Evolutionary conservation across 2,329 filamentous ascomycete genomes (phyloP).

Genomic region (Neospermospora avenae): DNA sequence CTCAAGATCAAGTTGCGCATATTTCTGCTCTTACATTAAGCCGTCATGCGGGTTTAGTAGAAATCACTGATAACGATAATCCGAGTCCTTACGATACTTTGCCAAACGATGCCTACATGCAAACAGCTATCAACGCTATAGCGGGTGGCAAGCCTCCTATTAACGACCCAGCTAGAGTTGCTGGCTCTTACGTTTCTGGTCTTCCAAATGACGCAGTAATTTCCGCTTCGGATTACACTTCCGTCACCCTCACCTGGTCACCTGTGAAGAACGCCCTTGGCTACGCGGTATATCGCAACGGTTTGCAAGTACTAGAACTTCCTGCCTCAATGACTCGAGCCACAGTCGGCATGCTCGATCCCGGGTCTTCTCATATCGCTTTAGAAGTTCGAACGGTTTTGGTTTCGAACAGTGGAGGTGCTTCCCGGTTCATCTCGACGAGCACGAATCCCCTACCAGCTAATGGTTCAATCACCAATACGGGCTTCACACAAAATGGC

Average conservation of each 20-base stretch:
- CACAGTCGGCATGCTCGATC: not conserved
- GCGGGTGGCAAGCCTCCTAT: not conserved
- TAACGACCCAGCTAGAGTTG: not conserved
- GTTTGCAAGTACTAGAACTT: not conserved
- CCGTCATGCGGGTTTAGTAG: not conserved
- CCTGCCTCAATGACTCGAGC: not conserved
- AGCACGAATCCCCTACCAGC: not conserved
- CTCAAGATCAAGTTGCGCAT: constrained; percentile 13
- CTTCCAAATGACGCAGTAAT: not conserved
- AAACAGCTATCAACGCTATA: constrained; percentile 6
- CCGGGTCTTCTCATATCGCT: not conserved
- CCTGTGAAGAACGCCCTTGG: not conserved
- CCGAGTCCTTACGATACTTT: constrained; percentile 16
- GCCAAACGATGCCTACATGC: constrained; percentile 17
- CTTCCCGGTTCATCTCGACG: not conserved
- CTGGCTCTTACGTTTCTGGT: not conserved
- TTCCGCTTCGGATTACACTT: not conserved
- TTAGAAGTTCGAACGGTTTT: not conserved
- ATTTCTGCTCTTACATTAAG: constrained; percentile 5
- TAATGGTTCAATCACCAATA: not conserved
- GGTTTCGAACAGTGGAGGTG: not conserved
- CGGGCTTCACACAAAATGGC: not conserved
- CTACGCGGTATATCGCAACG: not conserved
- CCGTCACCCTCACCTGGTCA: not conserved
- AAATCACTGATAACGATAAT: constrained; percentile 2